These are phyloP conservation scores for Cymbidium sinense DNA, from an alignment of 106 monocot genomes.

Conservation along the genomic window DNA sequence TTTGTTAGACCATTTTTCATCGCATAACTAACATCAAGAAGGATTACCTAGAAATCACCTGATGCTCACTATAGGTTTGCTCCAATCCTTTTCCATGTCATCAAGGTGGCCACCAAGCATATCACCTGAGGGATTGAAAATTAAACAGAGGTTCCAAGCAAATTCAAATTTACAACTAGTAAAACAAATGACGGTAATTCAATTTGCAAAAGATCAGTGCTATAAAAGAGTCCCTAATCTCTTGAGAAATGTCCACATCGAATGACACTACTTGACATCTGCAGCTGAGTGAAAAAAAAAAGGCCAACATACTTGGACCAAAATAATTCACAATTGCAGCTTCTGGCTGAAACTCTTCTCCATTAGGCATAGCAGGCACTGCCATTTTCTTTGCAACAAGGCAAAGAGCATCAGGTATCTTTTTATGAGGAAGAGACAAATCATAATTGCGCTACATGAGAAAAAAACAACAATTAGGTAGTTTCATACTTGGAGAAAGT, in stretches of 20 bases:
- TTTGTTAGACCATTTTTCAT: neutral
- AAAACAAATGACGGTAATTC: neutral
- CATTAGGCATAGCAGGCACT: slow-evolving; percentile 59
- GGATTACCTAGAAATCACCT: slow-evolving; percentile 35
- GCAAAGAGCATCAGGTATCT: slow-evolving; percentile 72
- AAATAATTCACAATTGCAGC: slow-evolving; percentile 96
- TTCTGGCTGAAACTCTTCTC: slow-evolving; percentile 79
- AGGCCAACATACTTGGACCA: slow-evolving; percentile 66
- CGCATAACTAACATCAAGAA: slow-evolving; percentile 1
- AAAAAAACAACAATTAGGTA: slow-evolving; percentile 3
- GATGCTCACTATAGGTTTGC: slow-evolving; percentile 96
- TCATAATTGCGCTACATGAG: slow-evolving; percentile 75
- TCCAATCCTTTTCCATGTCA: slow-evolving; percentile 98
- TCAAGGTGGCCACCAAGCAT: slow-evolving; percentile 98
- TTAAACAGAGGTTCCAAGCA: neutral
- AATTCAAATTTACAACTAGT: slow-evolving; percentile 1
- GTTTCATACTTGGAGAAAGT: neutral
- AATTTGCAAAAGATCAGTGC: neutral
- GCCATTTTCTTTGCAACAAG: slow-evolving; percentile 83
- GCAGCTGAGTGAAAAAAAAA: neutral
- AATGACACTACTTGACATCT: neutral
- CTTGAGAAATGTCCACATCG: neutral
- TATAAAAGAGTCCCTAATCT: neutral
- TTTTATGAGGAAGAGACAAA: slow-evolving; percentile 67
- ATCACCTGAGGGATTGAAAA: slow-evolving; percentile 53